phyloP scores from a whole-genome alignment of 192 early-diverging fungal species.

The Geranomyces michiganensis region DNA sequence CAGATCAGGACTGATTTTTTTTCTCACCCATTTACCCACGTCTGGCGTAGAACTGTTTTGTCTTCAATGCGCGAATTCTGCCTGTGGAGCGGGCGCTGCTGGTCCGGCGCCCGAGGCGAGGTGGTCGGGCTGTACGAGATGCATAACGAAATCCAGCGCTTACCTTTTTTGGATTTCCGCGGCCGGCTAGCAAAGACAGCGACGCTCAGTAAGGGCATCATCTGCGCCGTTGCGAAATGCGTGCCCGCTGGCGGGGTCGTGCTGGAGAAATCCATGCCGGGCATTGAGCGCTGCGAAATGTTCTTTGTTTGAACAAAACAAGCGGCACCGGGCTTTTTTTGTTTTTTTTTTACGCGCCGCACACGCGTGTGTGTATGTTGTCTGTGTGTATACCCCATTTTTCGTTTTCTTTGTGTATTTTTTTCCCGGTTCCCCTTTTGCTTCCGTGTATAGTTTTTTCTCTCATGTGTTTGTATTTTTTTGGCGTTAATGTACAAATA shows the following conservation, averaged over 20 bases:
- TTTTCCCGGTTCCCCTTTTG: too few relatives aligned
- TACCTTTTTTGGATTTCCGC: slow-evolving; percentile 25
- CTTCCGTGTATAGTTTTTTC: too few relatives aligned
- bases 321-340: too few relatives aligned
- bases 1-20: too few relatives aligned
- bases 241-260: background rate
- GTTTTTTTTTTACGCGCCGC: too few relatives aligned
- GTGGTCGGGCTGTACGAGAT: slow-evolving; percentile 34
- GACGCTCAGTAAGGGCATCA: slow-evolving; percentile 17
- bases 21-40: background rate
- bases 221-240: slow-evolving; percentile 11
- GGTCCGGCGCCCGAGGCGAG: slow-evolving; percentile 36
- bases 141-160: slow-evolving; percentile 22
- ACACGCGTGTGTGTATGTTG: too few relatives aligned
- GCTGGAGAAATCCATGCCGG: background rate
- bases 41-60: slow-evolving; percentile 9
- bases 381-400: too few relatives aligned
- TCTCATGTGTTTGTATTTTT: too few relatives aligned
- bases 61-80: slow-evolving; percentile 33
- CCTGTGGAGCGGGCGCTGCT: slow-evolving; percentile 34
- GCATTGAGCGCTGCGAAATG: slow-evolving; percentile 2
- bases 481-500: too few relatives aligned
- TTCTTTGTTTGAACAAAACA: slow-evolving; percentile 4
- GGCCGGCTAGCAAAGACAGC: slow-evolving; percentile 20
- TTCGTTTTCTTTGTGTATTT: too few relatives aligned